A percentile compares a stretch with the other conserved stretches of the same genome.
phyloP scores from a whole-genome alignment of 1,139 yeast species.

The Candida sp. region DNA sequence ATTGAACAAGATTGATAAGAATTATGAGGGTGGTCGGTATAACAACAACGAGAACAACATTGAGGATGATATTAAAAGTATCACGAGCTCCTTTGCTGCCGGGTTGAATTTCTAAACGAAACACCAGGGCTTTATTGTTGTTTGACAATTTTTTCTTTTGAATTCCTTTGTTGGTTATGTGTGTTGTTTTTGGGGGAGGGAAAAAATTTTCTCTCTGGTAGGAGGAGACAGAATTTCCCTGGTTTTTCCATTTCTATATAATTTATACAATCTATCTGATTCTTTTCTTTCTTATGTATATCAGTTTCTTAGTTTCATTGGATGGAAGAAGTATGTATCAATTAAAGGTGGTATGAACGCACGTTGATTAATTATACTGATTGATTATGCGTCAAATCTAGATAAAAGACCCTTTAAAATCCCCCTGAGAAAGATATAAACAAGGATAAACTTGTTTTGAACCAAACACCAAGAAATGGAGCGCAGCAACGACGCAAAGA shows the following conservation, averaged over 20 bases:
- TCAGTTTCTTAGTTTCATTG: neutral
- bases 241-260: neutral
- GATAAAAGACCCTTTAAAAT: neutral
- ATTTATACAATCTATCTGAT: neutral
- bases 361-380: neutral
- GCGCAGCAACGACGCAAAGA: too few relatives aligned
- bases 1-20: conserved; percentile 30
- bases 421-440: neutral
- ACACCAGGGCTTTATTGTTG: neutral
- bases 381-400: neutral
- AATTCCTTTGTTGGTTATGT: neutral
- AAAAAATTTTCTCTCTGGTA: neutral
- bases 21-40: conserved; percentile 24
- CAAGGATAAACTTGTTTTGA: too few relatives aligned
- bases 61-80: conserved; percentile 53
- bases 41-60: conserved; percentile 26
- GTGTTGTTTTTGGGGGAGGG: neutral
- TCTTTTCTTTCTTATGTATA: neutral
- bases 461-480: too few relatives aligned
- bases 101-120: conserved; percentile 28
- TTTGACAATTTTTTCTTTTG: neutral
- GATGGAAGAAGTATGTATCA: neutral
- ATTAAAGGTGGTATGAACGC: neutral
- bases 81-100: conserved; percentile 52
- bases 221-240: neutral